These are phyloP conservation scores for Polytrichum commune DNA, from an alignment of 225 moss, liverwort and hornwort genomes.

Conservation along the genomic window DNA sequence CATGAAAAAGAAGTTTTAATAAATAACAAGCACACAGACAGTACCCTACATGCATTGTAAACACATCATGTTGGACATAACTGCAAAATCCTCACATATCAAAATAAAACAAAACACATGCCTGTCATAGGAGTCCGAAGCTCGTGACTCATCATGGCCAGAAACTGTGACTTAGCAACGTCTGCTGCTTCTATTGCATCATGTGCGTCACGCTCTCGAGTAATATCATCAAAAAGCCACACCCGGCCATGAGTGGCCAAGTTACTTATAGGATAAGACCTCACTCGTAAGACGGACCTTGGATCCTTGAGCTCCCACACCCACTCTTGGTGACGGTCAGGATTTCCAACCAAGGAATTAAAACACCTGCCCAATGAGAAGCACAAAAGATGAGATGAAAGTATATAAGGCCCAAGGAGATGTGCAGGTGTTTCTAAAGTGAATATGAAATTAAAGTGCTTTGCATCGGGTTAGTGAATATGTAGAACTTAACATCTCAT, in stretches of 20 bases:
- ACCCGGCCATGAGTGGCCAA: constrained; percentile 76
- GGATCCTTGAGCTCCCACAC: constrained; percentile 83
- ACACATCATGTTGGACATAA: background rate
- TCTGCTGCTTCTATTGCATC: constrained; percentile 78
- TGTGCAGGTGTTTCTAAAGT: no score
- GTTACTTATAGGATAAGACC: constrained; percentile 76
- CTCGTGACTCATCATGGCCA: constrained; percentile 99
- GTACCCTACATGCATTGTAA: background rate
- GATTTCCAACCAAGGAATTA: constrained; percentile 49
- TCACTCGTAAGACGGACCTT: constrained; percentile 68
- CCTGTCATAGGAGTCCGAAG: constrained; percentile 91
- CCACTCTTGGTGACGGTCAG: constrained; percentile 49
- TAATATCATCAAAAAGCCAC: constrained; percentile 94
- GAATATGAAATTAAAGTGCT: no score
- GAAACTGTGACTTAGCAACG: constrained; percentile 80
- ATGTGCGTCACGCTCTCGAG: constrained; percentile 69
- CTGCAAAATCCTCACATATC: background rate
- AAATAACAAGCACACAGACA: background rate
- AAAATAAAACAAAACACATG: constrained; percentile 4
- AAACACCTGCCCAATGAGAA: constrained; percentile 44
- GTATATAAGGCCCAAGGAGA: no score
- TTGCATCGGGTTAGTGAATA: no score
- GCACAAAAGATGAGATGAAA: no score
- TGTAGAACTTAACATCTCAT: no score
- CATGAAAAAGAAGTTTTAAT: background rate